phyloP scores from a whole-genome alignment of 1,284 basidiomycete species.

The Cutaneotrichosporon mucoides region DNA sequence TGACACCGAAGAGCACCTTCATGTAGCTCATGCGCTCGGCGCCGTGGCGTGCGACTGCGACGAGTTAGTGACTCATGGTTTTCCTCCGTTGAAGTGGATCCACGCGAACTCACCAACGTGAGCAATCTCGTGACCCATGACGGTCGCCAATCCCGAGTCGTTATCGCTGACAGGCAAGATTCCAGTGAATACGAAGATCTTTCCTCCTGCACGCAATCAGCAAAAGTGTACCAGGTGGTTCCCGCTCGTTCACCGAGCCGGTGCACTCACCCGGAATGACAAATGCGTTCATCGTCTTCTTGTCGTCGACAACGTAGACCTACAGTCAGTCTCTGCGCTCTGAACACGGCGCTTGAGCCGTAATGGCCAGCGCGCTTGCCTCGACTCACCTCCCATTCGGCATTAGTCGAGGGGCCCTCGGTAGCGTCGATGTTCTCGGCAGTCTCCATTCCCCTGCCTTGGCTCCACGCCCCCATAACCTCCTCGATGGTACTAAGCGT shows the following conservation, averaged over 20 bases:
- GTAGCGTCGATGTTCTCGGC: not conserved
- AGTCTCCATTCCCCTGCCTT: slow-evolving; percentile 8
- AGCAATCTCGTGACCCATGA: slow-evolving; percentile 85
- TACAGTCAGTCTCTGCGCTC: slow-evolving; percentile 36
- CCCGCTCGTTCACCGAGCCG: too few species aligned
- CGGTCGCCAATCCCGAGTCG: slow-evolving; percentile 77
- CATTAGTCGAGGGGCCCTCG: slow-evolving; percentile 22
- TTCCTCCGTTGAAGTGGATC: slow-evolving; percentile 8
- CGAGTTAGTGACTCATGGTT: not conserved
- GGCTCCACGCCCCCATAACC: slow-evolving; percentile 9
- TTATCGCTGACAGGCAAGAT: slow-evolving; percentile 75
- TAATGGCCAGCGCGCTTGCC: too few species aligned
- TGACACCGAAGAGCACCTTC: slow-evolving; percentile 57
- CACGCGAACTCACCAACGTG: slow-evolving; percentile 60
- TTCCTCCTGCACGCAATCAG: slow-evolving; percentile 53
- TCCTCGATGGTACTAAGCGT: slow-evolving; percentile 38
- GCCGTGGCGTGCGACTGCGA: slow-evolving; percentile 15
- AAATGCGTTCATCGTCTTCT: slow-evolving; percentile 71
- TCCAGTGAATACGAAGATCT: slow-evolving; percentile 84
- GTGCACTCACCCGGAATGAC: slow-evolving; percentile 69
- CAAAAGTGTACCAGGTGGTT: too few species aligned
- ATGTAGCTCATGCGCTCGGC: slow-evolving; percentile 52
- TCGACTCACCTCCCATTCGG: slow-evolving; percentile 46
- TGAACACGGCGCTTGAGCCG: too few species aligned
- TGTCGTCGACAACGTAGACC: slow-evolving; percentile 75